phyloP scores from a whole-genome alignment of 495 filamentous ascomycete species.

The Bryoglossum gracile region DNA sequence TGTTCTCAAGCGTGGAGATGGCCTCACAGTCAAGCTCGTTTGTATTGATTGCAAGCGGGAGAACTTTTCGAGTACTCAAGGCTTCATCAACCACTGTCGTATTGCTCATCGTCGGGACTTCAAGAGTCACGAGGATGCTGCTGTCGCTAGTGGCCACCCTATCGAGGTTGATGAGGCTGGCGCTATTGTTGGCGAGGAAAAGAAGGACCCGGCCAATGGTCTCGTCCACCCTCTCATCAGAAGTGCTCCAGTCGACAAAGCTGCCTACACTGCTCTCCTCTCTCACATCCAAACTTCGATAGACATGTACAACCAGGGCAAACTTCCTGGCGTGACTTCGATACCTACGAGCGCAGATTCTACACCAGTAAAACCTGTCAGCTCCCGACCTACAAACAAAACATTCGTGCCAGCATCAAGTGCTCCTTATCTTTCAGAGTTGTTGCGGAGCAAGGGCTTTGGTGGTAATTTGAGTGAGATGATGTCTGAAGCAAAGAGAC shows the following conservation, averaged over 20 bases:
- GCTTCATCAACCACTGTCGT: conserved; percentile 97
- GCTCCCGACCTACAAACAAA: neutral
- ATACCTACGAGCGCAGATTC: conserved; percentile 29
- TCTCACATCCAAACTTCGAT: conserved; percentile 41
- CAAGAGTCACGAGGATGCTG: conserved; percentile 90
- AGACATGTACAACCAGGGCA: conserved; percentile 37
- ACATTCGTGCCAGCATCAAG: conserved; percentile 54
- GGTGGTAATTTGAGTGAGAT: conserved; percentile 55
- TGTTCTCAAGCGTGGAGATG: conserved; percentile 45
- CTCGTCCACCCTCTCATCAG: conserved; percentile 66
- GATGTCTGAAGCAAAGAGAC: conserved; percentile 49
- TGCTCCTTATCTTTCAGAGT: conserved; percentile 68
- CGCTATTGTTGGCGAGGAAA: conserved; percentile 45
- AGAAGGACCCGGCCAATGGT: conserved; percentile 32
- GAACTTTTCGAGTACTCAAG: conserved; percentile 91
- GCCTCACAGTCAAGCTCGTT: conserved; percentile 63
- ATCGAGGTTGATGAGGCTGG: conserved; percentile 64
- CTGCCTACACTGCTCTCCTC: conserved; percentile 42
- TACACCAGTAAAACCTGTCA: conserved; percentile 16
- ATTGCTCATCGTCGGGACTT: conserved; percentile 88
- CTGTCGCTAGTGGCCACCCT: conserved; percentile 76
- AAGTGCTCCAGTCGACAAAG: conserved; percentile 48
- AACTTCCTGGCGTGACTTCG: conserved; percentile 36
- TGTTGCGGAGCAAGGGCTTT: conserved; percentile 59
- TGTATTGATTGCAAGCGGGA: conserved; percentile 82